Evolutionary conservation across 2,329 filamentous ascomycete genomes (phyloP).

Genomic region (Xylariales sp.): DNA sequence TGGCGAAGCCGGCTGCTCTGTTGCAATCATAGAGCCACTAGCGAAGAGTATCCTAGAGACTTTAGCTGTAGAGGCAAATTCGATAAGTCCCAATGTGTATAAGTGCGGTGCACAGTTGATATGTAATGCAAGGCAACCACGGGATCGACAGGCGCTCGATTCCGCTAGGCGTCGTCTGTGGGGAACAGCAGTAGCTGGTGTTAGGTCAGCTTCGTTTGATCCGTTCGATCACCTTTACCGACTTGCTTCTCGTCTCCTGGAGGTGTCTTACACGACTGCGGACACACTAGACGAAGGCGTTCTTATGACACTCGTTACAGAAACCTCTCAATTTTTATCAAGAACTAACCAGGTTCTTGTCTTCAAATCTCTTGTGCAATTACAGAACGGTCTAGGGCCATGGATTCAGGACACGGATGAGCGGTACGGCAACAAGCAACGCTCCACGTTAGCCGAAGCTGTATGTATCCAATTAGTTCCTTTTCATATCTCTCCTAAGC

Average conservation of each 20-base stretch:
- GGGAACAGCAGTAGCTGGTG: slow-evolving; percentile 62
- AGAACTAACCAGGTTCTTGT: slow-evolving; percentile 63
- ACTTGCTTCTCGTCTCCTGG: slow-evolving; percentile 65
- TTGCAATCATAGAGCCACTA: slow-evolving; percentile 77
- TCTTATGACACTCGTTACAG: slow-evolving; percentile 62
- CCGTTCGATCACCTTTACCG: slow-evolving; percentile 75
- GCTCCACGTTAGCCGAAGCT: slow-evolving; percentile 55
- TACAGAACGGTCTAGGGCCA: slow-evolving; percentile 70
- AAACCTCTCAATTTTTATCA: slow-evolving; percentile 64
- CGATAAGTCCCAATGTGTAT: slow-evolving; percentile 46
- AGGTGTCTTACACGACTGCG: slow-evolving; percentile 63
- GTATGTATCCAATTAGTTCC: slow-evolving; percentile 54
- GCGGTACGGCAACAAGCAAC: slow-evolving; percentile 56
- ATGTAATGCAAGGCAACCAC: slow-evolving; percentile 63
- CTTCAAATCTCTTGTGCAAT: slow-evolving; percentile 64
- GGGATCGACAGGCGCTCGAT: slow-evolving; percentile 72
- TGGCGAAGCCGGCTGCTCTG: slow-evolving; percentile 74
- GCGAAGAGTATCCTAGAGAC: slow-evolving; percentile 65
- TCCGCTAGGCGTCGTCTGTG: slow-evolving; percentile 74
- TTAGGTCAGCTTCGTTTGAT: slow-evolving; percentile 62
- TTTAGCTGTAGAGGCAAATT: slow-evolving; percentile 39
- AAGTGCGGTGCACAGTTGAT: slow-evolving; percentile 58
- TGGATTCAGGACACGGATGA: slow-evolving; percentile 72
- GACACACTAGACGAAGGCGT: slow-evolving; percentile 53
- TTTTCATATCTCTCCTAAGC: background rate